Base-by-base conservation (phyloP, 2,329 filamentous ascomycete genomes). In the Hirsutella thompsonii region DNA sequence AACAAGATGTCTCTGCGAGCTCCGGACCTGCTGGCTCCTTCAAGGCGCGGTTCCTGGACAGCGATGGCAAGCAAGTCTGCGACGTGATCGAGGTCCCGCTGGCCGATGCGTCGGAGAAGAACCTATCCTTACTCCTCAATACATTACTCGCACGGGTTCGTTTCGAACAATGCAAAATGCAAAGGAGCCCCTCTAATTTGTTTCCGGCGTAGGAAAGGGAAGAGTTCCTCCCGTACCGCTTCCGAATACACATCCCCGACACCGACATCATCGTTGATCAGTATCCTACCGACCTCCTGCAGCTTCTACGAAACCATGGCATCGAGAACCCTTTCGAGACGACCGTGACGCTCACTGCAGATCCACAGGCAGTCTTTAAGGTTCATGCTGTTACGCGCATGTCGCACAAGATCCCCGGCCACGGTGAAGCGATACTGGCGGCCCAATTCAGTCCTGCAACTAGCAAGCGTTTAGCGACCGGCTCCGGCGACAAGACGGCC, bases 311-410 rank as follows among this genome's bases (percentile, higher is more conserved):
- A 20, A 65, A 61, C 46, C 70, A 77, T 65, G 72, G 72, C 42
- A 67, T 77, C 42, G 66, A 68, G 33, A 76, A 74, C 48, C 72
- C 74, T 0, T 76, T 73, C 47, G 74, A 78, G 54, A 71, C 62
- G 5, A 69, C 65, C 0, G 58, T 72, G 37, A 69, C 72, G 2
- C 67, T 81, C 20, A 71, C 70, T 30, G 76, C 76, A 35, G 75
- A 79, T 53, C 90, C 92, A 0, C 90, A 98, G 60, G 87, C 90
- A 19, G 83, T 96, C 0, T 96, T 95, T 68, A 81, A 83, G 53
- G 92, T 96, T 20, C 88, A 92, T 53, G 83, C 87, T 10, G 88
- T 95, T 34, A 90, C 89, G 38, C 76, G 92, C 60, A 90, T 92
- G 65, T 83, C 89, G 6, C 84, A 89, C 45, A 80, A 80, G 41